These are phyloP conservation scores for Alternaria hordeiaustralica DNA, from an alignment of 2,329 filamentous ascomycete species.

Conservation along the genomic window DNA sequence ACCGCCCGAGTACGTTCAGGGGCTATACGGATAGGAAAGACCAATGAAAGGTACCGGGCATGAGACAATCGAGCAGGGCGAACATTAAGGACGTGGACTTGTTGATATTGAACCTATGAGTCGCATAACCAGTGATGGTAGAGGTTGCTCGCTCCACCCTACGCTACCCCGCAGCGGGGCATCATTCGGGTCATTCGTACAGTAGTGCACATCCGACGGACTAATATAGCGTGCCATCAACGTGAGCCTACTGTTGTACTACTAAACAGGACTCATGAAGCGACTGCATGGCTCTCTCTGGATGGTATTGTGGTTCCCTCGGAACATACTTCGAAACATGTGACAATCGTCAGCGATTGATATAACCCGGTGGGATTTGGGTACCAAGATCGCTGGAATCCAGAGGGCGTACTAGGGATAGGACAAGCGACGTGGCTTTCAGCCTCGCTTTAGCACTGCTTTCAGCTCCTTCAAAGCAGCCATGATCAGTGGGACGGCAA, in stretches of 20 bases:
- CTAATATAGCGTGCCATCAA: neutral
- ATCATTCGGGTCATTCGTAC: neutral
- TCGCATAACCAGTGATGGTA: neutral
- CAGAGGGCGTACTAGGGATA: neutral
- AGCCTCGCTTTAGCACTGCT: slow-evolving; percentile 25
- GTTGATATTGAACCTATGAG: neutral
- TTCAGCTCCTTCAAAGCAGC: slow-evolving; percentile 75
- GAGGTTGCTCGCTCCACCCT: neutral
- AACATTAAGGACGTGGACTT: neutral
- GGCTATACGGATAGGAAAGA: neutral
- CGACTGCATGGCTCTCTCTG: neutral
- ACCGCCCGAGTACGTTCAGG: neutral
- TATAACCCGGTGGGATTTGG: neutral
- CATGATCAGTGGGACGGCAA: slow-evolving; percentile 88
- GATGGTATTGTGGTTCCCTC: neutral
- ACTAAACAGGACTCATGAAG: neutral
- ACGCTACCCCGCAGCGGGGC: slow-evolving; percentile 7
- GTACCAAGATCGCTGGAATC: neutral
- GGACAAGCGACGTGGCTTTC: slow-evolving; percentile 2
- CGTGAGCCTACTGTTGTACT: neutral
- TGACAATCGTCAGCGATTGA: neutral
- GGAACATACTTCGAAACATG: neutral
- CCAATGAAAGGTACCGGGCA: neutral
- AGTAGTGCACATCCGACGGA: neutral
- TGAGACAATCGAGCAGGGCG: neutral